These are phyloP conservation scores for Neofusicoccum sp. DNA, from an alignment of 2,329 filamentous ascomycete species.

Conservation along the genomic window DNA sequence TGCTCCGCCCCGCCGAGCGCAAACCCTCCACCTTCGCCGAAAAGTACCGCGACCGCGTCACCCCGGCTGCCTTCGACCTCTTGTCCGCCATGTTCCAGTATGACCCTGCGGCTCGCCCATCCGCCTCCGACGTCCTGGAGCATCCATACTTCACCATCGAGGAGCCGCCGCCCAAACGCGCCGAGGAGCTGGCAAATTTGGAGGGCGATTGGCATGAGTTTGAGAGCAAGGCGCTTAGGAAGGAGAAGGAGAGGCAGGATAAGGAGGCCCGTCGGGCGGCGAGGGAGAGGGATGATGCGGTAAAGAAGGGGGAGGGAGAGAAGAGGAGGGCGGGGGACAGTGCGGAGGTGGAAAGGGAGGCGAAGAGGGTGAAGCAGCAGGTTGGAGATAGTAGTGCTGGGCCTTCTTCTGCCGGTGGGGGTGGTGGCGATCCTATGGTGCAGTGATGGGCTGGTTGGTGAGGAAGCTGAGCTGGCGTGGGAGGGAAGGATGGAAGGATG, in stretches of 20 bases:
- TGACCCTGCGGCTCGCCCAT: constrained; percentile 79
- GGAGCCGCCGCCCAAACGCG: constrained; percentile 72
- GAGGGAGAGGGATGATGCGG: constrained; percentile 6
- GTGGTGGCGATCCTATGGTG: neutral
- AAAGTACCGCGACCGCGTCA: constrained; percentile 74
- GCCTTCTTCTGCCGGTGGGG: neutral
- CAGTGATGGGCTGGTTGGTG: neutral
- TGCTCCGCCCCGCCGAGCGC: constrained; percentile 75
- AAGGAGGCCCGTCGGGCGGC: constrained; percentile 50
- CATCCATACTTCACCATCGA: constrained; percentile 88
- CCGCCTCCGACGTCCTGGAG: constrained; percentile 76
- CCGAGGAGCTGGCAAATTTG: constrained; percentile 76
- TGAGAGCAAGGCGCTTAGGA: constrained; percentile 89
- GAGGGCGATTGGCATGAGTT: constrained; percentile 99
- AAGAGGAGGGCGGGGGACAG: constrained; percentile 21
- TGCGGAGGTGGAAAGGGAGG: constrained; percentile 30
- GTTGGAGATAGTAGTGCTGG: neutral
- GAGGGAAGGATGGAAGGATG: neutral
- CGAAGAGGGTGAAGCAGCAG: constrained; percentile 29
- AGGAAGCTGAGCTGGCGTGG: neutral
- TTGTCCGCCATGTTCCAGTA: constrained; percentile 83
- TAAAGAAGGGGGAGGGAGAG: constrained; percentile 26
- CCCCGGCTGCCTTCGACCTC: constrained; percentile 78
- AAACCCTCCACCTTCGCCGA: constrained; percentile 75
- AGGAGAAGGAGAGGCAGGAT: constrained; percentile 75